Conservation (phyloP, 768 basidiomycete genomes). For the Mycena metata region DNA sequence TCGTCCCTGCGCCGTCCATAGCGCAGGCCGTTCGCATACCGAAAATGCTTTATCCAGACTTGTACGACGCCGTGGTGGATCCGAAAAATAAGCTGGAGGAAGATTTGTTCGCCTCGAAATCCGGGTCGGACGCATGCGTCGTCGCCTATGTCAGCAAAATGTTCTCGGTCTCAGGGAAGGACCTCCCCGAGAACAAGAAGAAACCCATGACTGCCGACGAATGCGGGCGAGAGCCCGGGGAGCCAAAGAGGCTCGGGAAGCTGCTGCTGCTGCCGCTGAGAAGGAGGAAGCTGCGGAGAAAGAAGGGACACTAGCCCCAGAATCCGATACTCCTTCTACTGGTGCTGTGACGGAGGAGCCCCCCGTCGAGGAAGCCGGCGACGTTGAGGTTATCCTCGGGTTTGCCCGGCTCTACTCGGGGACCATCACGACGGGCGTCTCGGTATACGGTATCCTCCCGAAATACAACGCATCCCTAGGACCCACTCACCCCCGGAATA, state of each 20-base stretch:
- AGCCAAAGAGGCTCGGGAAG: slow-evolving; percentile 55
- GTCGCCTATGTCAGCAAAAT: slow-evolving; percentile 97
- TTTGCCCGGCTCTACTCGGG: slow-evolving; percentile 97
- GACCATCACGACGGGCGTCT: slow-evolving; percentile 73
- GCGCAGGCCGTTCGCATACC: slow-evolving; percentile 90
- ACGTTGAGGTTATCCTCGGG: slow-evolving; percentile 82
- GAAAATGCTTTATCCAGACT: slow-evolving; percentile 90
- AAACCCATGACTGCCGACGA: slow-evolving; percentile 85
- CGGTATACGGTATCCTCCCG: slow-evolving; percentile 83
- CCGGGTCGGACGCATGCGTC: slow-evolving; percentile 67
- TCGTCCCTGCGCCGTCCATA: slow-evolving; percentile 88
- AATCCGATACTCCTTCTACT: slow-evolving; percentile 27
- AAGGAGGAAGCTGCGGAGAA: slow-evolving; percentile 39
- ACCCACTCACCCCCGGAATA: slow-evolving; percentile 78
- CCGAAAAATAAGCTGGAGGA: slow-evolving; percentile 88
- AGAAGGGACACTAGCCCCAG: slow-evolving; percentile 21
- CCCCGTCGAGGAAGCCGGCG: slow-evolving; percentile 43
- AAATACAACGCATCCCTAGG: slow-evolving; percentile 81
- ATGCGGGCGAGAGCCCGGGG: slow-evolving; percentile 77
- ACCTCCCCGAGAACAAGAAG: slow-evolving; percentile 90
- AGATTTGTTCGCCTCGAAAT: slow-evolving; percentile 82
- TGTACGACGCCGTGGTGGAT: slow-evolving; percentile 67
- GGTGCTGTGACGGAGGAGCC: slow-evolving; percentile 30
- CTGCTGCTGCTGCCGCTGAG: slow-evolving; percentile 22
- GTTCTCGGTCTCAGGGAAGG: slow-evolving; percentile 89